Base-by-base conservation (phyloP, 2,329 filamentous ascomycete species). In the Arthrobotrys conoides region DNA sequence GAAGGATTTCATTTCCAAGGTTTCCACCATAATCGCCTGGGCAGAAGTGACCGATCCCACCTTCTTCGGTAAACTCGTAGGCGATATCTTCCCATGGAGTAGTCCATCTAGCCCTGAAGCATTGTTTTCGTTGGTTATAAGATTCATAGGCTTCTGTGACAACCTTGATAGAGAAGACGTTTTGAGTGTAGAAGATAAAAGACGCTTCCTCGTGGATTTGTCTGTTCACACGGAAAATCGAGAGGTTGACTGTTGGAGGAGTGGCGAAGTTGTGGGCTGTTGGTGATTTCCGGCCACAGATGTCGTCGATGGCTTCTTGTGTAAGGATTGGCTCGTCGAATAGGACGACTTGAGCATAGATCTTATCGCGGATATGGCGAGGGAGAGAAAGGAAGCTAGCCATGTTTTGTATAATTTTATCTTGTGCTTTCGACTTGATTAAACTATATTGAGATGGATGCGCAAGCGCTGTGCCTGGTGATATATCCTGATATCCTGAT, bases 11-110 rank as follows among this genome's bases (percentile, higher is more conserved):
- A 24, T 73, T 59, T 27, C 70, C 70, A 8, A 73, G 53, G 12
- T 51, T 67, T 8, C 70, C 70, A 46, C 70, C 70, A n/a, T 67
- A 73, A 49, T 73, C 63, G 10, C 70, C 70, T 4, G 70, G 63
- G 33, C 70, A 67, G 51, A 73, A 73, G 53, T 73, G 63, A 18
- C 70, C 70, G 14, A 73, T n/a, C 0, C 70, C 70, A 8, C 53
- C 70, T 51, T 73, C 70, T 63, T 73, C 70, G 16, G 70, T 61
- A 18, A 73, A 73, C 18, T 66, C 51, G 22, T 73, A 73, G 5
- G 61, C 70, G 18, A 73, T 73, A 20, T 73, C 70, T 18, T 73
- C 70, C 70, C 70, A 73, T 63, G 70, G 70, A 27, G 63, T 73
- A 5, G 70, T 73, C 70, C 70, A 73, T 27, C 70, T 18, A 22